Base-by-base conservation (phyloP, 495 filamentous ascomycete genomes). In the Aspergillus taichungensis region DNA sequence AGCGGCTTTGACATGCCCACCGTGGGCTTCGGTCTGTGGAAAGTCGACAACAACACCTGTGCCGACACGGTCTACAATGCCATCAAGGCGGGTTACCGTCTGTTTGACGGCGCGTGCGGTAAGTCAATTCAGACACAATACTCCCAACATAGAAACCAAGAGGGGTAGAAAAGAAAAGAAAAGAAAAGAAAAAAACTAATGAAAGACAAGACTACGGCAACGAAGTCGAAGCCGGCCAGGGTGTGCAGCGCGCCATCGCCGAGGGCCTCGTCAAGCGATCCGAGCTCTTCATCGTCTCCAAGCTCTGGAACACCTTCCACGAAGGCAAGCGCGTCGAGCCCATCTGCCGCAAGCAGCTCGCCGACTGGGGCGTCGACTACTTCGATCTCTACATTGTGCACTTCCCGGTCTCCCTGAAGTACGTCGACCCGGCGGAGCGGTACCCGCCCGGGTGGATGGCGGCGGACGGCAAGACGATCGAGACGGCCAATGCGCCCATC, bases 251-350 rank as follows among this genome's bases (percentile, higher is more conserved):
- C 56, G 88, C 88, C 53, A 89, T 95, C 66, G 75, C 82, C 50
- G 88, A 95, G 9, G 87, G 87, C 32, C 60, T 94, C 40, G 87
- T 92, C 55, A 90, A 82, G 70, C 84, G 88, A 46, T 75, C 81
- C 61, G 87, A 95, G 30, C 83, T 94, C 64, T 95, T 95, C 78
- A 78, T 95, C 60, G 85, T 88, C 44, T 87, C 84, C 56, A 95
- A 95, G 73, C 80, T 95, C 42, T 95, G 88, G 88, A 90, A 90
- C 73, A 80, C 77, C 59, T 92, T 87, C 76, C 85, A 90, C 69
- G 83, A 87, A 40, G 72, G 65, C 46, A 77, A 85, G 49, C 73
- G 73, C 48, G 86, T 89, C 47, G 80, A 82, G 68, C 81, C 82
- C 30, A 87, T 88, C 50, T 71, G 69, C 64, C 74, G 71, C 54